Base-by-base conservation (phyloP, 2,329 filamentous ascomycete species). In the Fusarium albosuccineum region DNA sequence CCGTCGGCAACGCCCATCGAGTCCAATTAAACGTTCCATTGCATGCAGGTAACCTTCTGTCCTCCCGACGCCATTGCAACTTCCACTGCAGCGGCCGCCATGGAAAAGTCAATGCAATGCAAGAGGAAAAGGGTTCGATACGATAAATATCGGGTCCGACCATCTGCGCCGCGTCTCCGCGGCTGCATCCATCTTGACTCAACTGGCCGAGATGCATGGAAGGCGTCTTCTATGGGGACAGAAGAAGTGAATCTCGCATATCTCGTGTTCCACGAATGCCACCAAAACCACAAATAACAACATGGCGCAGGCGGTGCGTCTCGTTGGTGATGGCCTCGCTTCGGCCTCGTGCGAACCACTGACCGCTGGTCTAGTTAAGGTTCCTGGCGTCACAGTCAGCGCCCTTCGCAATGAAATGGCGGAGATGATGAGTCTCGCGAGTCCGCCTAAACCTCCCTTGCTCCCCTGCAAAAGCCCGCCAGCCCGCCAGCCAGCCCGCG, bases 311-410 rank as follows among this genome's bases (percentile, higher is more conserved):
- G 37, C 50, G 40, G 46, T 60, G 50, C 60, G 46, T 67, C 33
- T 57, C 30, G 30, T 36, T 29, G 37, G 14, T 17, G 11, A 10
- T 50, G 39, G 59, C 62, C 65, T 22, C 26, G 16, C 22, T 42
- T 65, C 57, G 50, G 53, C 46, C 49, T 40, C 48, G 51, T 63
- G 62, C 54, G 51, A 57, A 48, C 42, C 36, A 54, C 54, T 63
- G 67, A 70, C 67, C 64, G 64, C 64, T 44, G 53, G 54, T 68
- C 60, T 70, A 64, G 67, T 70, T 70, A 70, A 68, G 60, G 54
- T 68, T 70, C 37, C 44, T 39, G n/a, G 46, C 59, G 50, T 59
- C 40, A 57, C 65, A 57, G 59, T 64, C 66, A 69, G 66, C 59
- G 46, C 45, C 44, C 30, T 36, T 55, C 56, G 40, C 66, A 54